Evolutionary conservation across 352 stramenopile genomes (phyloP).

Genomic region (Ophiocytium majus): DNA sequence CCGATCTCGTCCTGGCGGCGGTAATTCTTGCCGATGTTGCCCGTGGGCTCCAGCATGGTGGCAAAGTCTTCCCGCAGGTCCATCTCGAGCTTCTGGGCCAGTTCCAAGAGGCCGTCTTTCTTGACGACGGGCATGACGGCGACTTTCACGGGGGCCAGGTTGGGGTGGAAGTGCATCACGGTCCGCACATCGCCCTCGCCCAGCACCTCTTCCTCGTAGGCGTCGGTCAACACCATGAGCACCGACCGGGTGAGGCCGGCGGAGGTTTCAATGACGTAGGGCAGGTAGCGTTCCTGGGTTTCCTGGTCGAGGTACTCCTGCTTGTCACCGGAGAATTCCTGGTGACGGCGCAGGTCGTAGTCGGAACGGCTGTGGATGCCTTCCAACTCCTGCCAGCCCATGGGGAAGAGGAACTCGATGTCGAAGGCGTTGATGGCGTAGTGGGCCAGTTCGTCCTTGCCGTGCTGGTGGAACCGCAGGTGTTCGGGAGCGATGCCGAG

Average conservation of each 20-base stretch:
- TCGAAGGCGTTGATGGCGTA: constrained; percentile 93
- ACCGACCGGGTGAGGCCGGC: constrained; percentile 84
- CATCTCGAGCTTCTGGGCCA: constrained; percentile 80
- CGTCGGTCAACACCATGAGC: constrained; percentile 86
- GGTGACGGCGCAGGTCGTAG: constrained; percentile 92
- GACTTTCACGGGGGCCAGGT: constrained; percentile 87
- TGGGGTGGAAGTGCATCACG: constrained; percentile 86
- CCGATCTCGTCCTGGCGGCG: constrained; percentile 93
- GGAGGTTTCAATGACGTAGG: constrained; percentile 88
- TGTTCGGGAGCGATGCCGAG: no score
- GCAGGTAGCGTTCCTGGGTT: constrained; percentile 82
- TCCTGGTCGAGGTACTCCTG: constrained; percentile 75
- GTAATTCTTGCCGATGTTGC: constrained; percentile 79
- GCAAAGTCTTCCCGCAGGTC: constrained; percentile 78
- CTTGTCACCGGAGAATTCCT: constrained; percentile 46
- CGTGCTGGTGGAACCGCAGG: constrained; percentile 72
- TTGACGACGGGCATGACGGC: constrained; percentile 89
- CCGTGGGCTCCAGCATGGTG: constrained; percentile 83
- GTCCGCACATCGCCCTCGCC: constrained; percentile 67
- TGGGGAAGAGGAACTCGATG: constrained; percentile 95
- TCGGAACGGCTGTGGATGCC: constrained; percentile 89
- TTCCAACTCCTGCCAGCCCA: constrained; percentile 87
- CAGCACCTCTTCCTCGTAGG: constrained; percentile 82
- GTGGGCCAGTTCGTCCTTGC: constrained; percentile 83
- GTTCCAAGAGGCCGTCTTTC: constrained; percentile 75